Base-by-base conservation (phyloP, 352 stramenopile species). In the Pythium aquatile region DNA sequence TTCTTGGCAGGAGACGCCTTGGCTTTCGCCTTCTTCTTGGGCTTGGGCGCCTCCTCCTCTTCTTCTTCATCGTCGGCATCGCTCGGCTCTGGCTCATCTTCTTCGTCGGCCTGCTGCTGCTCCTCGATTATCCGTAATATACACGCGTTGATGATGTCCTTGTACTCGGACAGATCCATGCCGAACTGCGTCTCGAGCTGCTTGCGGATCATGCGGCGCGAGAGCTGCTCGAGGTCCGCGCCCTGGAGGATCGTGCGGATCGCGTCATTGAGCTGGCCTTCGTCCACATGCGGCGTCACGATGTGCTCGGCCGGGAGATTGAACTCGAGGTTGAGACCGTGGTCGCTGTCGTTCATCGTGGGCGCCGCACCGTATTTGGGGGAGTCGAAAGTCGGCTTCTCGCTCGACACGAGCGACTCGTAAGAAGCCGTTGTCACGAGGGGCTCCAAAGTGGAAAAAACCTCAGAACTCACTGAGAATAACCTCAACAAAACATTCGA, bases 131-230 rank as follows among this genome's bases (percentile, higher is more conserved):
- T 69, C 58, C 89, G 75, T 47, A 92, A 66, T 46, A 95, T 95
- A 40, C 81, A 84, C 47, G 76, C 72, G 68, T 95, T 95, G 68
- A 95, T 95, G 55, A 79, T 81, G 59, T 89, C 83, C 71, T 95
- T 95, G 66, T 92, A 87, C 54, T 72, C 76, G 14, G 81, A 91
- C 66, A 95, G 68, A 65, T 92, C 85, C 51, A 76, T 81, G 63
- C 79, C 67, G 69, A 95, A 94, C 70, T 90, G 74, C 53, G 69
- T 63, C 58, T 95, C 87, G 49, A 95, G 74, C 72, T 95, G 84
- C 76, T 92, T 93, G 59, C 87, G 85, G 71, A 95, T 89, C 83
- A 93, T 93, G 58, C 85, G 84, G 16, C 87, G 85, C 37, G 83
- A 93, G 62, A 95, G 81, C 72, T 92, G 83, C 71, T 93, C 84